A percentile compares a stretch with the other conserved stretches of the same genome.
Evolutionary conservation across 2,329 filamentous ascomycete genomes (phyloP).

Genomic region (Monosporascus ibericus): DNA sequence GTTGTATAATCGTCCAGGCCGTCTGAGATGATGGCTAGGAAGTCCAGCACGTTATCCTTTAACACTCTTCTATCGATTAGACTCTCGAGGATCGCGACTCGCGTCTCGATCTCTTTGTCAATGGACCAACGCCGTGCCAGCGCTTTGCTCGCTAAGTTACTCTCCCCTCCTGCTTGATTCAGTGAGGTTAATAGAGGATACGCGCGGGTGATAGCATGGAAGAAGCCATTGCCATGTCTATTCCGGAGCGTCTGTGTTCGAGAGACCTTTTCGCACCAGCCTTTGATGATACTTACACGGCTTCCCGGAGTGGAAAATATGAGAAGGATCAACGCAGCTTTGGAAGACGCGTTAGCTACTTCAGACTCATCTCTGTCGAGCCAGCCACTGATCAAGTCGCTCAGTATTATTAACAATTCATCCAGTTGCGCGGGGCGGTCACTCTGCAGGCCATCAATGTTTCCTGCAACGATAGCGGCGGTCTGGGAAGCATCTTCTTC

Average conservation of each 20-base stretch:
- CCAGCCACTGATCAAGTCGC: conserved; percentile 36
- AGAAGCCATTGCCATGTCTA: conserved; percentile 42
- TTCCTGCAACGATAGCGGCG: conserved; percentile 4
- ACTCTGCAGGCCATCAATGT: conserved; percentile 9
- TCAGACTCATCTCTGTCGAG: conserved; percentile 45
- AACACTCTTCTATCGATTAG: conserved; percentile 43
- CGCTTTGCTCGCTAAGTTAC: conserved; percentile 31
- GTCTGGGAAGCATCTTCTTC: conserved; percentile 7
- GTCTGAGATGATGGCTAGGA: conserved; percentile 42
- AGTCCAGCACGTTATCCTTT: conserved; percentile 30
- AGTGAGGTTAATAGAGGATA: conserved; percentile 32
- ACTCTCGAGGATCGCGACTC: conserved; percentile 49
- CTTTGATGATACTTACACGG: conserved; percentile 33
- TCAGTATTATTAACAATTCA: conserved; percentile 19
- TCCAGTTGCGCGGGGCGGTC: conserved; percentile 9
- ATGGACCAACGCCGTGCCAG: conserved; percentile 47
- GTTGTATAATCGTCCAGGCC: conserved; percentile 87
- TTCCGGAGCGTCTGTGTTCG: conserved; percentile 25
- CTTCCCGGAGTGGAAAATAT: conserved; percentile 33
- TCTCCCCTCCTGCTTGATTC: conserved; percentile 14
- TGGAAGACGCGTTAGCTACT: conserved; percentile 41
- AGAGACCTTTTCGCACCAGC: conserved; percentile 41
- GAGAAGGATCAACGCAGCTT: conserved; percentile 45
- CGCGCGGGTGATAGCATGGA: conserved; percentile 46
- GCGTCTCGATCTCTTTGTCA: conserved; percentile 45